phyloP scores from a whole-genome alignment of 73 alveolate species.

The Blepharisma japonicum region DNA sequence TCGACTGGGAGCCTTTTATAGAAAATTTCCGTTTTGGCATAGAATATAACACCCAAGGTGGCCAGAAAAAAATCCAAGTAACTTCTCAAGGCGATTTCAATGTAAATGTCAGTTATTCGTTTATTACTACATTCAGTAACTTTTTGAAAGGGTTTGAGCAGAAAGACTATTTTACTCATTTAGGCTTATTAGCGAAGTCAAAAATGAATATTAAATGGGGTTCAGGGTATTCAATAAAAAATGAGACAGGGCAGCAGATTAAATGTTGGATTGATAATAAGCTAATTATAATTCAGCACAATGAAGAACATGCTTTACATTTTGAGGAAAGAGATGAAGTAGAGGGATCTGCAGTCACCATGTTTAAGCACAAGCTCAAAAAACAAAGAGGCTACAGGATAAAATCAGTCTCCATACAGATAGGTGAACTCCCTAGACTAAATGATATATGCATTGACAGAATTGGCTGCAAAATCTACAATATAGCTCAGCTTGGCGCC shows the following conservation, averaged over 20 bases:
- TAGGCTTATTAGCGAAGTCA: not conserved
- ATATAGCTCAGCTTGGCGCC: not conserved
- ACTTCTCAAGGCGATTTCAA: not conserved
- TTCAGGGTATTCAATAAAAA: not conserved
- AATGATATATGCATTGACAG: constrained; percentile 17
- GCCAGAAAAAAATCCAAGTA: not conserved
- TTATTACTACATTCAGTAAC: not conserved
- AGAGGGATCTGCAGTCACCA: constrained; percentile 10
- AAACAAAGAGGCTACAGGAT: not conserved
- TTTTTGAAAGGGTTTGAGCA: constrained; percentile 17
- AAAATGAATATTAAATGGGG: not conserved
- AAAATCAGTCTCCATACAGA: not conserved
- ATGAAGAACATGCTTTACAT: constrained; percentile 5
- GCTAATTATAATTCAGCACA: not conserved
- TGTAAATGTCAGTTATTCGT: not conserved
- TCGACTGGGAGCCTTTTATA: constrained; percentile 37
- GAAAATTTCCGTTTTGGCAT: not conserved
- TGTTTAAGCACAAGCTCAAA: constrained; percentile 12
- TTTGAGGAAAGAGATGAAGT: constrained; percentile 13
- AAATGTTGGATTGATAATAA: constrained; percentile 12
- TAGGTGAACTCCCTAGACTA: not conserved
- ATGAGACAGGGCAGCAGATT: constrained; percentile 32
- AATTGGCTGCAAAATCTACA: constrained; percentile 7
- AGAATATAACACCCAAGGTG: not conserved
- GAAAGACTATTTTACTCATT: not conserved